Base-by-base conservation (phyloP, 2,329 filamentous ascomycete species). In the Cytospora chrysosperma region DNA sequence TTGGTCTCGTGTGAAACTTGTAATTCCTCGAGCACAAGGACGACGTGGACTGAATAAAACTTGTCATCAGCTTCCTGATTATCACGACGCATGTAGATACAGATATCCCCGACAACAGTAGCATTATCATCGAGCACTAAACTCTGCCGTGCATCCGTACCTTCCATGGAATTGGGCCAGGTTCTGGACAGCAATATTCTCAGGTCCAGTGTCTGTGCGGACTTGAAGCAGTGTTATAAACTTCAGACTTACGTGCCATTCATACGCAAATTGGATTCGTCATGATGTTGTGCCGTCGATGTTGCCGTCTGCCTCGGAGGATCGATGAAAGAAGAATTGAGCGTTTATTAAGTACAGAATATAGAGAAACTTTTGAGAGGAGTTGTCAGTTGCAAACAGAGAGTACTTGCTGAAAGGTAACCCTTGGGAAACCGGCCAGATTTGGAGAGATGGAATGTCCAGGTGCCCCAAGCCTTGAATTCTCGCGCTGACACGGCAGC, bases 171-270 rank as follows among this genome's bases (percentile, higher is more conserved):
- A 24, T 47, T 13, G 43, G 43, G 2, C 43, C 43, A 24, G 43
- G 43, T 2, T n/a, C 43, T 47, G 8, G 17, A 21, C 40, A 30
- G n/a, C 37, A 8, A 40, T 47, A 30, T 4, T 21, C 32, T 56
- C 26, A 56, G 37, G n/a, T 21, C 34, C 26, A 9, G 10, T 47
- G 6, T 7, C 43, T 21, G 43, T n/a, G 24, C 21, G 21, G 27
- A 30, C 24, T 30, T 15, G n/a, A 21, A 34, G 3, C 27, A 30
- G 17, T 12, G n/a, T 24, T n/a, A 26, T 43, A 3, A 24, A 24
- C n/a, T 47, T 47, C 43, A n/a, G 7, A 56, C 55, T 56, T 56
- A 56, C 37, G 55, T 47, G 55, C 55, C 55, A 56, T 56, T 26
- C 37, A 56, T 2, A 56, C 55, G 13, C 37, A 37, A n/a, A 56